Conservation (phyloP, 345 rosid genomes). For the Eucalyptus lansdowneana region DNA sequence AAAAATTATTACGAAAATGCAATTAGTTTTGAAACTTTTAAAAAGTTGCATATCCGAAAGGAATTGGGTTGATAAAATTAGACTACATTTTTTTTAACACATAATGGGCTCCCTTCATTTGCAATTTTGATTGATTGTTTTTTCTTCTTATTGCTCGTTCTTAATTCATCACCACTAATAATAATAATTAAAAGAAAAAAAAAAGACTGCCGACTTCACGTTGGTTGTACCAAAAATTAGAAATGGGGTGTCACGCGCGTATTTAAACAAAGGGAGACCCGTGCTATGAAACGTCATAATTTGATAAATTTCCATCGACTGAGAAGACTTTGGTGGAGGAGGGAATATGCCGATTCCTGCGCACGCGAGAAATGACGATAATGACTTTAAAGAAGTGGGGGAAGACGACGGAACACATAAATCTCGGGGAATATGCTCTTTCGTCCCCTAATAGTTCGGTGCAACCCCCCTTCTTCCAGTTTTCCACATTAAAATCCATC, state of each 20-base stretch:
- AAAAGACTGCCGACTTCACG: background rate
- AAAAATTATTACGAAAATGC: fast-evolving
- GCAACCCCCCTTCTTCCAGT: background rate
- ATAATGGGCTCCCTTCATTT: background rate
- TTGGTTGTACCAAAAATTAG: background rate
- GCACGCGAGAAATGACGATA: background rate
- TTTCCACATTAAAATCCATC: background rate
- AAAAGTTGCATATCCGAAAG: fast-evolving
- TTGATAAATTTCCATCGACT: background rate
- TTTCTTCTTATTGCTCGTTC: background rate
- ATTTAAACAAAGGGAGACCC: background rate
- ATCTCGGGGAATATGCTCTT: background rate
- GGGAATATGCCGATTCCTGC: background rate
- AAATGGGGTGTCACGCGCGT: background rate
- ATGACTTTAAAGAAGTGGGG: background rate
- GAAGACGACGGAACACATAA: background rate
- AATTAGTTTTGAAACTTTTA: fast-evolving
- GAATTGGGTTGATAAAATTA: no score
- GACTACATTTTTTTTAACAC: no score
- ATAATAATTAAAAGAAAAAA: no score
- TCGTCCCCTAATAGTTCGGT: background rate
- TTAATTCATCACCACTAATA: background rate
- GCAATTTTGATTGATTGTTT: background rate
- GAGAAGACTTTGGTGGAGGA: background rate
- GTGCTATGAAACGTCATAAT: background rate